phyloP scores from a whole-genome alignment of 1,139 yeast species.

The Taphrina deformans region DNA sequence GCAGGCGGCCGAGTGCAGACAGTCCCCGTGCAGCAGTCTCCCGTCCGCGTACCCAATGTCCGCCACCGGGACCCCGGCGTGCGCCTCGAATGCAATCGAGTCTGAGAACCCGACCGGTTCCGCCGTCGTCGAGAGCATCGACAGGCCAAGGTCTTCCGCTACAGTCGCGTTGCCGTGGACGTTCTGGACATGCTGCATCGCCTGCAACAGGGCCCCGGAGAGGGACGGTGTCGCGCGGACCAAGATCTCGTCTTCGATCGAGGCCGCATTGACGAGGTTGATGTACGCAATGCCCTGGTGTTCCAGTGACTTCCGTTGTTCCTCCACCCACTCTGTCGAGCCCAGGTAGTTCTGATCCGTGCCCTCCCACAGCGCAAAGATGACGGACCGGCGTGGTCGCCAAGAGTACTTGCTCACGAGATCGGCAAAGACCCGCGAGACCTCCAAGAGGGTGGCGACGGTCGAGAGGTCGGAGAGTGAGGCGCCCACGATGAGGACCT shows the following conservation, averaged over 20 bases:
- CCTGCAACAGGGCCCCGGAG: conserved; percentile 50
- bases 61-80: conserved; percentile 40
- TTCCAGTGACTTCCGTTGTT: conserved; percentile 54
- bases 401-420: conserved; percentile 68
- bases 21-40: background rate
- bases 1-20: conserved; percentile 27
- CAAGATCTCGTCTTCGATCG: conserved; percentile 57
- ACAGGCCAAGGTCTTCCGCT: conserved; percentile 36
- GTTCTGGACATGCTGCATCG: conserved; percentile 49
- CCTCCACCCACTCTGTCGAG: conserved; percentile 73
- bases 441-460: conserved; percentile 67
- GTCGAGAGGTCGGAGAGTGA: conserved; percentile 74
- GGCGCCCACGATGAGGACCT: conserved; percentile 79
- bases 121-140: conserved; percentile 22
- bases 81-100: conserved; percentile 49
- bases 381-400: conserved; percentile 80
- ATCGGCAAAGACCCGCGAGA: conserved; percentile 69
- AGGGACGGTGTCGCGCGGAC: conserved; percentile 70
- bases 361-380: conserved; percentile 86
- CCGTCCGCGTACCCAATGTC: background rate
- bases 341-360: conserved; percentile 82
- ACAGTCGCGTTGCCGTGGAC: conserved; percentile 48
- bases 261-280: conserved; percentile 73
- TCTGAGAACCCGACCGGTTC: conserved; percentile 34
- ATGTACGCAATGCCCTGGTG: conserved; percentile 70